Conservation (phyloP, 2,329 filamentous ascomycete genomes). For the Pyricularia sp. region DNA sequence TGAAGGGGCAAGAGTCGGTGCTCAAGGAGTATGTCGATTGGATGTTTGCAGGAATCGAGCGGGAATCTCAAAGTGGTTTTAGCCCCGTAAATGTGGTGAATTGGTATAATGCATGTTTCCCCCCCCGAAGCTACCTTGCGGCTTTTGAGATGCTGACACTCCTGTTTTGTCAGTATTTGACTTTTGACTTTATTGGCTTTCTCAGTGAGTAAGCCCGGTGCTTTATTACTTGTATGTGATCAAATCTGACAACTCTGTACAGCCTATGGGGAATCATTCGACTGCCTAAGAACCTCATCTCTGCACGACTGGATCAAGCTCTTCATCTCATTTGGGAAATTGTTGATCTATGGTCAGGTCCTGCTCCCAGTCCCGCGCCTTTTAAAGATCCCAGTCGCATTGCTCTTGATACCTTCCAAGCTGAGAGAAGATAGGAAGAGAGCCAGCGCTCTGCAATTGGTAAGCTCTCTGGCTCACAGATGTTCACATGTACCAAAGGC, state of each 20-base stretch:
- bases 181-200: slow-evolving; percentile 3
- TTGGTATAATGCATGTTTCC: neutral
- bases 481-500: no score
- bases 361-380: neutral
- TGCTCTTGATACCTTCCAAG: slow-evolving; percentile 1
- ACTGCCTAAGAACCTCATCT: slow-evolving; percentile 1
- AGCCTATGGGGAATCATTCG: slow-evolving; percentile 1
- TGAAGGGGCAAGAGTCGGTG: slow-evolving; percentile 12
- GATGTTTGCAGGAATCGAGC: slow-evolving; percentile 4
- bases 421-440: neutral
- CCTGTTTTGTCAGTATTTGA: neutral
- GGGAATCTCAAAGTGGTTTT: neutral
- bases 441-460: neutral
- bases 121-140: neutral
- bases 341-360: slow-evolving; percentile 1
- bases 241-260: neutral
- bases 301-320: slow-evolving; percentile 2
- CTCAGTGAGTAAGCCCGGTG: neutral
- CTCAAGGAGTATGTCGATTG: slow-evolving; percentile 8
- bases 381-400: neutral
- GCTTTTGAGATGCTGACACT: neutral
- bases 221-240: neutral
- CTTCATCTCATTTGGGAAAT: slow-evolving; percentile 1
- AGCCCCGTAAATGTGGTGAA: neutral
- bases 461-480: neutral